Conservation (phyloP, 176 grass and related monocot genomes). For the Oryza longistaminata region DNA sequence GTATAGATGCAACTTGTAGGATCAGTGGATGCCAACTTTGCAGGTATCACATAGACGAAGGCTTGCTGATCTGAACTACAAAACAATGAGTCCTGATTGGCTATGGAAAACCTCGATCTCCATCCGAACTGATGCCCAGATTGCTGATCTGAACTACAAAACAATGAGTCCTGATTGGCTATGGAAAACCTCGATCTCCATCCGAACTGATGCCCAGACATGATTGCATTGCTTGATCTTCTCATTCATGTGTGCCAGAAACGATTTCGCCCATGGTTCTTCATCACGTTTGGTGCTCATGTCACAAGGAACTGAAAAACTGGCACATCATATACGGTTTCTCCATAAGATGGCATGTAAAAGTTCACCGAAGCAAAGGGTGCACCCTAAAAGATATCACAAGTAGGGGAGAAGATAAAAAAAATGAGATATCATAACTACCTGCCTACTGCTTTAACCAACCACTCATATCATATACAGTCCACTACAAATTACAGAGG, state of each 20-base stretch:
- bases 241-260: conserved; percentile 45
- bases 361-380: neutral
- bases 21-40: neutral
- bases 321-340: conserved; percentile 36
- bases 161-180: conserved; percentile 47
- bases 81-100: conserved; percentile 41
- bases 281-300: conserved; percentile 45
- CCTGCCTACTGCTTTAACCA: neutral
- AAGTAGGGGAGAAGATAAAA: neutral
- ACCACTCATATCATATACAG: neutral
- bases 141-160: conserved; percentile 1
- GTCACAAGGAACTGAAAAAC: conserved; percentile 75
- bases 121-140: conserved; percentile 66
- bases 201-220: conserved; percentile 60
- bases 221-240: conserved; percentile 50
- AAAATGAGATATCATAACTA: neutral
- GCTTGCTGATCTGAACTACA: conserved; percentile 1
- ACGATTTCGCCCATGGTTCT: conserved; percentile 69
- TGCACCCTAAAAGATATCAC: neutral
- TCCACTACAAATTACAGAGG: neutral
- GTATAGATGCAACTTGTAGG: neutral
- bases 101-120: conserved; percentile 56
- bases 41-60: neutral
- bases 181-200: conserved; percentile 57
- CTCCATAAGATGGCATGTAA: conserved; percentile 14